Evolutionary conservation across 2,329 filamentous ascomycete genomes (phyloP), one percentile per base, ranked within the genome.

Genomic region (Pestalotiopsis sp.): DNA sequence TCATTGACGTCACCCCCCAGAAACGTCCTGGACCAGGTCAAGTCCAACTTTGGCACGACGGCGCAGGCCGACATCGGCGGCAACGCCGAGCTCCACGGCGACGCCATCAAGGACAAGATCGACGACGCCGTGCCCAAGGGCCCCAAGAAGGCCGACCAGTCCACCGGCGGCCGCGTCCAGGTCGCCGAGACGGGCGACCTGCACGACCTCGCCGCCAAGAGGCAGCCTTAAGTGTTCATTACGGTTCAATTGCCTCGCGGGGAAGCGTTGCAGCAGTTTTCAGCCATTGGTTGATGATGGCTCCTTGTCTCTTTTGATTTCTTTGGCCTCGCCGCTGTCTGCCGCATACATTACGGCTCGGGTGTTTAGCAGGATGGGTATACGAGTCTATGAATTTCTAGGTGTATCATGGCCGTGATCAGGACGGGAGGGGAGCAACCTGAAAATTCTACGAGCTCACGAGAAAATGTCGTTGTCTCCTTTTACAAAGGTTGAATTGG

Each of bases 141-240:
- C 0, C 76, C 77, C 14, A 77, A 76, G 73, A 76, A 72, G 63
- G 76, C 76, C 5, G 76, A 78, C 58, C 68, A 72, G 41, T 67
- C 61, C 7, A 70, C 71, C 4, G 76, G 76, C 11, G 77, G 77
- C 20, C 71, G 77, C 38, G 77, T 78, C 2, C 69, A 72, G 57
- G 76, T 78, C n/a, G 77, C 62, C 56, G 77, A 78, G 72, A 76
- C 74, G 52, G 77, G 77, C 49, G 77, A 78, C 62, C 67, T 78
- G 66, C 75, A 76, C 56, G 76, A 78, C 20, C 36, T 64, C 20
- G 61, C 61, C 13, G 75, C 76, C 20, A 73, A 68, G 65, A 73
- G 73, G 58, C 74, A 74, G 68, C 63, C 72, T 20, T 71, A 64
- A 23, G 61, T 2, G 5, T 7, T 7, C 4, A 4, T 4, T 31